Evolutionary conservation across 2,329 filamentous ascomycete genomes (phyloP), one percentile per base, ranked within the genome.

Genomic region (Sclerotinia sclerotiorum): DNA sequence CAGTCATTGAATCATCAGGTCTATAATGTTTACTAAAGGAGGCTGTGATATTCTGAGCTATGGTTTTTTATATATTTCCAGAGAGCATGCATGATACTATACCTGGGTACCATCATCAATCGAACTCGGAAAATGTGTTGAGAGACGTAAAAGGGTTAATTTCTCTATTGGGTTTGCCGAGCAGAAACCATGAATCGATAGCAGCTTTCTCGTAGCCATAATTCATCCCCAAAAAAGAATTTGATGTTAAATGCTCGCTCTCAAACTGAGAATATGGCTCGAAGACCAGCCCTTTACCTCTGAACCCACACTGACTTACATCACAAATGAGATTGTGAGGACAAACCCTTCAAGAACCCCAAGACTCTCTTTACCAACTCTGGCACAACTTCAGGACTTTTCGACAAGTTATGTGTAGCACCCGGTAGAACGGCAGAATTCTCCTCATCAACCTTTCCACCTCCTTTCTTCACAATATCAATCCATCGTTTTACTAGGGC

Each of bases 341-440:
- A 56, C 21, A 75, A 42, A 2, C 65, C 67, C 62, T 76, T 74
- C 71, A 87, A 73, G 73, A 87, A 89, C 1, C 79, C 79, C 5
- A 80, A 72, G 2, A 88, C 84, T 69, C 84, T 82, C 57, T 76
- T 74, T 15, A 85, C 80, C 67, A 89, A 75, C 70, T 83, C 82
- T 54, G 77, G 71, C 6, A 85, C 79, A 61, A 85, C 80, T 62
- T 79, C 76, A 27, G 80, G 73, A 71, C 83, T 80, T 3, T 79
- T 80, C 44, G 82, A 80, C 60, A 85, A 76, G 73, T 83, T 85
- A 76, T 87, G 85, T 44, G 76, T 80, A 6, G 84, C 85, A 1
- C 80, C 81, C 1, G 77, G 72, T 15, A 88, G 73, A 17, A 87
- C 74, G 1, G 83, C 83, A 3, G 82, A 82, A 72, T 83, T 78